Percentiles rank a stretch among this genome's conserved stretches.
phyloP scores from a whole-genome alignment of 139 green algal genomes.

The Deuterostichococcus epilithicus region DNA sequence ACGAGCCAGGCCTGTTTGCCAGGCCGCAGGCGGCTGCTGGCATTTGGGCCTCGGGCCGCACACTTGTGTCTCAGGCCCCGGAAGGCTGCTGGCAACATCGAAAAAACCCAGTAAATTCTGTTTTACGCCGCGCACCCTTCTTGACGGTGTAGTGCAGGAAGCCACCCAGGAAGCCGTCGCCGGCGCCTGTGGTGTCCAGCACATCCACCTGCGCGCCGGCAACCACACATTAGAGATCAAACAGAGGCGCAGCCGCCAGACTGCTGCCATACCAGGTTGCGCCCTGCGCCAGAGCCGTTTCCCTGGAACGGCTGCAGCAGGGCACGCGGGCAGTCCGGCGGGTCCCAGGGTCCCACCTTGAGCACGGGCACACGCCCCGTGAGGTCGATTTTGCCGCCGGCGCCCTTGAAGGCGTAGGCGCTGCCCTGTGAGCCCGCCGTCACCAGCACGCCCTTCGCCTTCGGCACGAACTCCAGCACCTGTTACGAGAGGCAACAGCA shows the following conservation, averaged over 20 bases:
- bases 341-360: too few relatives aligned
- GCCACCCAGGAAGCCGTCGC: slow-evolving; percentile 82
- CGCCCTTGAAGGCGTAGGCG: slow-evolving; percentile 61
- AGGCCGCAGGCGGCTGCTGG: background rate
- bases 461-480: slow-evolving; percentile 49
- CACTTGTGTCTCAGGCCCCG: background rate
- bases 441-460: slow-evolving; percentile 66
- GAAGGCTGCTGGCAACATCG: too few relatives aligned
- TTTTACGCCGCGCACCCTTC: background rate
- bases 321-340: too few relatives aligned
- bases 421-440: slow-evolving; percentile 73
- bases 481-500: slow-evolving; percentile 13
- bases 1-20: background rate
- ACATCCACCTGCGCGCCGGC: slow-evolving; percentile 46
- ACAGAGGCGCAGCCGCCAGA: too few relatives aligned
- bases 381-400: slow-evolving; percentile 41
- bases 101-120: background rate
- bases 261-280: too few relatives aligned
- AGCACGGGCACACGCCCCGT: slow-evolving; percentile 59
- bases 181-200: slow-evolving; percentile 83
- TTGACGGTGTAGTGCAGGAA: slow-evolving; percentile 55
- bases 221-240: background rate
- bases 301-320: background rate
- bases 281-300: too few relatives aligned
- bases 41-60: background rate